Base-by-base conservation (phyloP, 2,329 filamentous ascomycete genomes). In the Aspergillus eucalypticola region DNA sequence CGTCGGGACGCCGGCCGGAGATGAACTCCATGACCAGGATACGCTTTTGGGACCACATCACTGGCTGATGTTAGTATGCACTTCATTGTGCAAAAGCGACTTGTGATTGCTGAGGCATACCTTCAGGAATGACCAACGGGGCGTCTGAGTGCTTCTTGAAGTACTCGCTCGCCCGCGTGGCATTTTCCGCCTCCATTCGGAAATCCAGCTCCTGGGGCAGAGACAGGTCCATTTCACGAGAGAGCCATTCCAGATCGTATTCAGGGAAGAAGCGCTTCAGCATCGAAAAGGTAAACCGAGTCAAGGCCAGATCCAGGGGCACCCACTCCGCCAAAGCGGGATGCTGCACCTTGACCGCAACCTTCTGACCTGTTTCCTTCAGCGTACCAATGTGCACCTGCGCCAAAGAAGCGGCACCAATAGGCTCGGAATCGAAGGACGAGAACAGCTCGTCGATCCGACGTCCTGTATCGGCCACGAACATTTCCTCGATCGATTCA, bases 331-430 rank as follows among this genome's bases (percentile, higher is more conserved):
- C 90, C 58, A 99, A 80, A 3, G 86, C 84, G 1, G 95, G 95
- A 77, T 99, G 95, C 74, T 99, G 95, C 10, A 99, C 89, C 77
- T 99, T 99, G 69, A 99, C 95, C 0, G 95, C 95, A 8, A 99
- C 95, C 70, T 88, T 89, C 75, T 92, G 89, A 5, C 91, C 91
- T 0, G 87, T 91, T 62, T 90, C 91, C 69, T 89, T 91, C 56
- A 97, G 80, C 0, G 87, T 91, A 5, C 94, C 95, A 48, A 94
- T 81, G 74, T 99, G 95, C 1, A 99, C 95, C 74, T 99, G 95
- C 0, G 95, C 95, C 42, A 99, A 83, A 25, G 92, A 97, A 2
- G 95, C 95, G 1, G 95, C 94, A 41, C 95, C 95, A 66, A 97
- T 93, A 1, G 95, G 95, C 62, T 84, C 80, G 27, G 82, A 78